Evolutionary conservation across 352 stramenopile species (phyloP).

Genomic region (Pythium oligandrum): DNA sequence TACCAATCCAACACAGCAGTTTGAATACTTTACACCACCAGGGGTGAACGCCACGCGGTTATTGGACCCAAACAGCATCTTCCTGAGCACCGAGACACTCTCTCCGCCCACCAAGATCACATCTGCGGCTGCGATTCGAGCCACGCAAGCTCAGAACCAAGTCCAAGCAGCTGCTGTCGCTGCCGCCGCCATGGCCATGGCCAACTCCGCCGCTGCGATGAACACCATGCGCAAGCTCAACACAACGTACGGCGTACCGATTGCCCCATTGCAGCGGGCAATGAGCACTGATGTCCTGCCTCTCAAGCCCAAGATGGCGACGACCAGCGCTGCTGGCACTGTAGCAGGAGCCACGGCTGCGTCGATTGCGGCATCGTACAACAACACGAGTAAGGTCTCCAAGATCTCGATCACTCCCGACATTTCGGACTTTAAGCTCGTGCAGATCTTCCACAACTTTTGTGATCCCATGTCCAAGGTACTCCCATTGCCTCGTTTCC

Average conservation of each 20-base stretch:
- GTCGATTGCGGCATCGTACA: slow-evolving; percentile 13
- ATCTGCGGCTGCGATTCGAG: slow-evolving; percentile 12
- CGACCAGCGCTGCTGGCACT: slow-evolving; percentile 4
- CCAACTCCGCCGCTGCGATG: slow-evolving; percentile 46
- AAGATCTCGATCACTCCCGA: slow-evolving; percentile 69
- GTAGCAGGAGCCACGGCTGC: slow-evolving; percentile 8
- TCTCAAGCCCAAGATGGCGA: slow-evolving; percentile 39
- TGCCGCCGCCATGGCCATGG: slow-evolving; percentile 42
- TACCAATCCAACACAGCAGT: slow-evolving; percentile 10
- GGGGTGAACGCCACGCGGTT: slow-evolving; percentile 28
- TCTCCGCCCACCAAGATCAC: slow-evolving; percentile 32
- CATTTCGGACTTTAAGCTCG: slow-evolving; percentile 82
- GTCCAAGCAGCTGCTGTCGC: slow-evolving; percentile 24
- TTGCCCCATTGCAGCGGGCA: slow-evolving; percentile 35
- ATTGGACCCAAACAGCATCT: slow-evolving; percentile 28
- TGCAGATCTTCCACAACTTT: slow-evolving; percentile 81
- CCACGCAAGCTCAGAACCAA: slow-evolving; percentile 22
- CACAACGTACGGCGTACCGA: slow-evolving; percentile 41
- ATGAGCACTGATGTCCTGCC: slow-evolving; percentile 22
- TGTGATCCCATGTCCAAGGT: slow-evolving; percentile 60
- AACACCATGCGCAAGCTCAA: slow-evolving; percentile 57
- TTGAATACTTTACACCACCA: slow-evolving; percentile 67
- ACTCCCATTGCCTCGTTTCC: slow-evolving; percentile 42
- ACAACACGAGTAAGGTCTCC: slow-evolving; percentile 25
- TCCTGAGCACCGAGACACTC: slow-evolving; percentile 37